A percentile compares a stretch with the other conserved stretches of the same genome.
These are phyloP conservation scores for Domatiomyces catenatus DNA, from an alignment of 2,329 filamentous ascomycete species.

Conservation along the genomic window DNA sequence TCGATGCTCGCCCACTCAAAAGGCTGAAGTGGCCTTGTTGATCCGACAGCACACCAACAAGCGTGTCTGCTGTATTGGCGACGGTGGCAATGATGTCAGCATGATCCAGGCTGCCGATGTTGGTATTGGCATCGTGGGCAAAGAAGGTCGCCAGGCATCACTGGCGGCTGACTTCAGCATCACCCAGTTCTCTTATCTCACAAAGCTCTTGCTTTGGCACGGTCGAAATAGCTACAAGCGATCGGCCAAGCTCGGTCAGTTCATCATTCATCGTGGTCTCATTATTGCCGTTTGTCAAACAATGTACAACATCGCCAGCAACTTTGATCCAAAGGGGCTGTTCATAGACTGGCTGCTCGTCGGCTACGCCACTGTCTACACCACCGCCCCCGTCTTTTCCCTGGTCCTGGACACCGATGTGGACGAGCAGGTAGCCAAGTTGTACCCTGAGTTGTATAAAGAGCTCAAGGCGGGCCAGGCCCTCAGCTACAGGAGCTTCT, in stretches of 20 bases:
- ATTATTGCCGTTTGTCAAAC: constrained; percentile 95
- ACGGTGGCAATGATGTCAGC: constrained; percentile 93
- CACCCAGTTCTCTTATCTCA: constrained; percentile 84
- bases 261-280: constrained; percentile 91
- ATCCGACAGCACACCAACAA: constrained; percentile 89
- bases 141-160: constrained; percentile 88
- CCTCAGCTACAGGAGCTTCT: constrained; percentile 85
- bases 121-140: constrained; percentile 93
- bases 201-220: constrained; percentile 97
- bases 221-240: constrained; percentile 95
- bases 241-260: constrained; percentile 86
- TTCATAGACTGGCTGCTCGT: constrained; percentile 97
- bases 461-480: constrained; percentile 82
- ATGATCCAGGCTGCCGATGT: constrained; percentile 99
- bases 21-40: constrained; percentile 79
- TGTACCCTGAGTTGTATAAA: constrained; percentile 95
- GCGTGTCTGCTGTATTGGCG: constrained; percentile 91
- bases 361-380: constrained; percentile 92
- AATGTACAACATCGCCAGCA: constrained; percentile 85
- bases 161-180: constrained; percentile 94
- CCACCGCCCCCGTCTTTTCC: constrained; percentile 79
- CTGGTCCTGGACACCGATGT: constrained; percentile 91
- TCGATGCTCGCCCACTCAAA: constrained; percentile 91
- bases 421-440: constrained; percentile 78
- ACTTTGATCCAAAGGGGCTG: constrained; percentile 83